Conservation (phyloP, 225 moss, liverwort and hornwort species). For the Marchantia polymorpha region DNA sequence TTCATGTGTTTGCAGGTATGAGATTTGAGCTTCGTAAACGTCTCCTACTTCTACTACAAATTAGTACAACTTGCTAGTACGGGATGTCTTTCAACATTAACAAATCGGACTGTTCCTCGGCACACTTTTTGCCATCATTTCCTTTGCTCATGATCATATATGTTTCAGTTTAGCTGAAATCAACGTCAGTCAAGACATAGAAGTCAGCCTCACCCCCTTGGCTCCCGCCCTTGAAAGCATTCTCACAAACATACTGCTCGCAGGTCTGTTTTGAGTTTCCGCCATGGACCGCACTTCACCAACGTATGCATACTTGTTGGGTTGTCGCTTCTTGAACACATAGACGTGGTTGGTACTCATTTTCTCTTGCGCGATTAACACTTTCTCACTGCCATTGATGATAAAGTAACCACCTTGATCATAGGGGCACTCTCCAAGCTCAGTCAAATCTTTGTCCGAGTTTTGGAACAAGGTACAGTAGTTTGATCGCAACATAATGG, state of each 20-base stretch:
- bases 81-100: not conserved
- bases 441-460: constrained; percentile 95
- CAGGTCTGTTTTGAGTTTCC: constrained; percentile 96
- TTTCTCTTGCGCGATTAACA: constrained; percentile 96
- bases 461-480: constrained; percentile 95
- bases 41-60: not conserved
- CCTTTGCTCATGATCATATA: no score
- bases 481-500: constrained; percentile 94
- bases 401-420: constrained; percentile 99
- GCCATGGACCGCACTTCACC: constrained; percentile 99
- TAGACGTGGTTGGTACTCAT: constrained; percentile 99
- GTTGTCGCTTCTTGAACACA: constrained; percentile 96
- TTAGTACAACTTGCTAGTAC: not conserved
- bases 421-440: constrained; percentile 98
- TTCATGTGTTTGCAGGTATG: not conserved
- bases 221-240: constrained; percentile 99
- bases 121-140: no score
- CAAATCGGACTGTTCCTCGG: not conserved
- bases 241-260: constrained; percentile 99
- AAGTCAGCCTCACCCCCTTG: constrained; percentile 51
- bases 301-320: constrained; percentile 95
- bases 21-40: no score
- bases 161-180: no score
- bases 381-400: constrained; percentile 99
- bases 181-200: no score